phyloP scores from a whole-genome alignment of 305 asterid genomes.

The Coffea humblotiana region DNA sequence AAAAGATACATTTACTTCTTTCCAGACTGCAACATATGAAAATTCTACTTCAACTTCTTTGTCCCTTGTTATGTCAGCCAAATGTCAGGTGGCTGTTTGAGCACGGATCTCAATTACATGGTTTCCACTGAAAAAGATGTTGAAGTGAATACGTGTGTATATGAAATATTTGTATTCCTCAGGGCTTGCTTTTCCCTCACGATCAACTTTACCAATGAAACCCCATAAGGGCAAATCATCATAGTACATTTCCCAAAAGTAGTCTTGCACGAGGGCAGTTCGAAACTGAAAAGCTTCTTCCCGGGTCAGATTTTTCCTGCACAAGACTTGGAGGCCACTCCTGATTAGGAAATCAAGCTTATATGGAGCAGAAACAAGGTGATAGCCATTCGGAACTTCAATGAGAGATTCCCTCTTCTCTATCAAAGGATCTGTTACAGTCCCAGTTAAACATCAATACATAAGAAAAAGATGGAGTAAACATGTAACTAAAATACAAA shows the following conservation, averaged over 20 bases:
- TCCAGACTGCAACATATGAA: slow-evolving; percentile 44
- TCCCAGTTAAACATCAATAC: no score
- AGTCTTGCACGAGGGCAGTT: slow-evolving; percentile 40
- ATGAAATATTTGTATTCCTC: slow-evolving; percentile 21
- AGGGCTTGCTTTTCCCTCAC: neutral
- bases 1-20: slow-evolving; percentile 36
- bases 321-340: slow-evolving; percentile 35
- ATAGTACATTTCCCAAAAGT: slow-evolving; percentile 47
- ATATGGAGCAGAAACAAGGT: slow-evolving; percentile 43
- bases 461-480: no score
- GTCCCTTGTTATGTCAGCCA: slow-evolving; percentile 19
- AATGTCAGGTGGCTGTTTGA: no score
- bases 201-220: slow-evolving; percentile 27
- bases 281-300: slow-evolving; percentile 39
- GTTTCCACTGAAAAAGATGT: slow-evolving; percentile 33
- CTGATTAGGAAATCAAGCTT: slow-evolving; percentile 35
- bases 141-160: slow-evolving; percentile 43
- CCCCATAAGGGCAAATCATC: slow-evolving; percentile 51
- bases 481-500: no score
- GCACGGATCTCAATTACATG: slow-evolving; percentile 33
- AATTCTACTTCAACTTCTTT: slow-evolving; percentile 40
- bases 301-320: slow-evolving; percentile 37
- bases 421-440: slow-evolving; percentile 30
- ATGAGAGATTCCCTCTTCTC: slow-evolving; percentile 47
- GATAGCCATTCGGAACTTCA: slow-evolving; percentile 47